Evolutionary conservation across 306 rosid species (phyloP).

Genomic region (Senna tora): DNA sequence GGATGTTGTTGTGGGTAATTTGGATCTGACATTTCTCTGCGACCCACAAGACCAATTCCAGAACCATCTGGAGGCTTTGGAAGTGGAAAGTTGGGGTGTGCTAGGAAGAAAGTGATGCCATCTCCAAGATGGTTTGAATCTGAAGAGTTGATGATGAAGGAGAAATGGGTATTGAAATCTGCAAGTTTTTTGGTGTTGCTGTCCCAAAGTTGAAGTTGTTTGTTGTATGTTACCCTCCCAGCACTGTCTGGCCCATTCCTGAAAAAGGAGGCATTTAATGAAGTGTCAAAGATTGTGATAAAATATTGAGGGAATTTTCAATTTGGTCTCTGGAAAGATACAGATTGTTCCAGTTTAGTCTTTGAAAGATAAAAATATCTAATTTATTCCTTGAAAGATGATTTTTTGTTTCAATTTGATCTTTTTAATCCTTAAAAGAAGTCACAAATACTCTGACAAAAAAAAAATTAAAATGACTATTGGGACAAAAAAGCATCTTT

Average conservation of each 20-base stretch:
- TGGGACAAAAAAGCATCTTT: too few relatives aligned
- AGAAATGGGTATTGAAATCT: constrained; percentile 52
- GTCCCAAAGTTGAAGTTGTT: constrained; percentile 45
- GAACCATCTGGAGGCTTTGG: constrained; percentile 25
- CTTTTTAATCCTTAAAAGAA: too few relatives aligned
- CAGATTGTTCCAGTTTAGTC: too few relatives aligned
- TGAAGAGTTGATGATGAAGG: constrained; percentile 42
- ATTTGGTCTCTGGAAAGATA: too few relatives aligned
- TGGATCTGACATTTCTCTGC: neutral
- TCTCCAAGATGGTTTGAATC: constrained; percentile 23
- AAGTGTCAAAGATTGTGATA: too few relatives aligned
- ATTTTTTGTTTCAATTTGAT: too few relatives aligned
- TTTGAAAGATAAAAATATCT: too few relatives aligned
- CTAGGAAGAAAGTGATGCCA: constrained; percentile 52
- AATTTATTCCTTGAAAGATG: too few relatives aligned
- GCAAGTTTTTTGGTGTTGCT: constrained; percentile 37
- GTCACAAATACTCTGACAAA: too few relatives aligned
- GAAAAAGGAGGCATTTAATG: too few relatives aligned
- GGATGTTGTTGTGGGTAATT: constrained; percentile 10
- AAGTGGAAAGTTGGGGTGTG: constrained; percentile 20
- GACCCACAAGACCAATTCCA: constrained; percentile 34
- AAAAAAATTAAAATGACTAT: too few relatives aligned
- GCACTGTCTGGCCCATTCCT: neutral
- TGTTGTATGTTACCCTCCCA: constrained; percentile 45
- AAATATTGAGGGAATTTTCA: too few relatives aligned